These are phyloP conservation scores for Tolypocladium ovalisporum DNA, from an alignment of 2,329 filamentous ascomycete genomes.

Conservation along the genomic window DNA sequence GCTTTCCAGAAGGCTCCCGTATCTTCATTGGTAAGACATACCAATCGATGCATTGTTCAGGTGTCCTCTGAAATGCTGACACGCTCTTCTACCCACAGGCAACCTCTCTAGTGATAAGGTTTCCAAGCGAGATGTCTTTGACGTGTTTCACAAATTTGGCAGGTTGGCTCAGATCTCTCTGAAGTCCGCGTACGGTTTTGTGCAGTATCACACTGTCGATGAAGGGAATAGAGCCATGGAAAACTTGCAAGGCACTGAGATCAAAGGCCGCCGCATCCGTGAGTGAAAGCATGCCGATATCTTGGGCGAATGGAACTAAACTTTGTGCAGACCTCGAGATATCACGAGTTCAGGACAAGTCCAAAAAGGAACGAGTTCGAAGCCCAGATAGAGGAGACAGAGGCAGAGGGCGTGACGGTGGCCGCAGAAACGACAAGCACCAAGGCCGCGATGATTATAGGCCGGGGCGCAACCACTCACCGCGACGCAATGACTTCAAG, in stretches of 20 bases:
- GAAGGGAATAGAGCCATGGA: constrained; percentile 69
- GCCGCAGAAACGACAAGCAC: constrained; percentile 32
- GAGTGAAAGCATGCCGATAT: constrained; percentile 28
- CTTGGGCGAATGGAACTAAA: constrained; percentile 19
- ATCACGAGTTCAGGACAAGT: constrained; percentile 74
- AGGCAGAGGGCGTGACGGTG: constrained; percentile 34
- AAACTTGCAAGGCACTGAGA: constrained; percentile 66
- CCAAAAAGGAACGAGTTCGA: constrained; percentile 47
- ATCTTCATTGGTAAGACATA: constrained; percentile 63
- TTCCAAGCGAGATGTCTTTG: constrained; percentile 87
- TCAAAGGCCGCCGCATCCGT: constrained; percentile 92
- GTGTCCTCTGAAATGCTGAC: constrained; percentile 9
- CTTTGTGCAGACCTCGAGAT: constrained; percentile 61
- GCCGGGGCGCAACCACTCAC: constrained; percentile 47
- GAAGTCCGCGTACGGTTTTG: constrained; percentile 93
- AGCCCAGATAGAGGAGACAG: constrained; percentile 43
- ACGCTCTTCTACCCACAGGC: constrained; percentile 38
- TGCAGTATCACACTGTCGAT: constrained; percentile 73
- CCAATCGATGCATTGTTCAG: constrained; percentile 11
- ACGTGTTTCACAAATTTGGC: constrained; percentile 78
- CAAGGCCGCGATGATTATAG: constrained; percentile 53
- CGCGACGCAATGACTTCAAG: constrained; percentile 45
- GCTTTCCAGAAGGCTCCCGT: constrained; percentile 65
- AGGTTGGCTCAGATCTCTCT: constrained; percentile 89
- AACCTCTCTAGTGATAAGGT: constrained; percentile 90